phyloP scores from a whole-genome alignment of 2,329 filamentous ascomycete species.

The Sporothrix pseudoabietina region DNA sequence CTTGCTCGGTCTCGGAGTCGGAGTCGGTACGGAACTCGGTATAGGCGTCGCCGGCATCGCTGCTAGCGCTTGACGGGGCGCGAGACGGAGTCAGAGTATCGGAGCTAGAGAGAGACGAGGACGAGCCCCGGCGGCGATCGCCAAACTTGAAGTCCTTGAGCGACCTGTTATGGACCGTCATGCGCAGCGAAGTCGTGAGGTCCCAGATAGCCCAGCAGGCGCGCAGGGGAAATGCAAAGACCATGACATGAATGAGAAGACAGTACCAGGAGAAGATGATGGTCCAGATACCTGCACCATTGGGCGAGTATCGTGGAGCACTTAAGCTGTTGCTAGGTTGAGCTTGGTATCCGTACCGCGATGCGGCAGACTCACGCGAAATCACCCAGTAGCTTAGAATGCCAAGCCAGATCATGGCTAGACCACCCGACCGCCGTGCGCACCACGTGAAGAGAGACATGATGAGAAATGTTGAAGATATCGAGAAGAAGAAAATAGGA shows the following conservation, averaged over 20 bases:
- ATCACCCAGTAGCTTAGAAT: conserved; percentile 59
- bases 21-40: conserved; percentile 49
- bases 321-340: conserved; percentile 47
- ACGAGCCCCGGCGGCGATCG: conserved; percentile 54
- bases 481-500: not conserved
- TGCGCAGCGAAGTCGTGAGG: conserved; percentile 55
- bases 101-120: conserved; percentile 58
- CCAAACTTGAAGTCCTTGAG: conserved; percentile 52
- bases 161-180: conserved; percentile 49
- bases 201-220: conserved; percentile 64
- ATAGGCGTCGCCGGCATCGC: conserved; percentile 56
- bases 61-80: conserved; percentile 51
- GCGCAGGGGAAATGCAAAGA: conserved; percentile 64
- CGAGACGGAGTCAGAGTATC: conserved; percentile 56
- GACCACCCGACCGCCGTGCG: conserved; percentile 55
- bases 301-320: conserved; percentile 41
- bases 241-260: conserved; percentile 64
- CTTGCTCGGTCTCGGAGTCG: conserved; percentile 47
- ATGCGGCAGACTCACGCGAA: conserved; percentile 51
- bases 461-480: conserved; percentile 27
- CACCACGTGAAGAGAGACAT: conserved; percentile 61
- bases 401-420: conserved; percentile 56
- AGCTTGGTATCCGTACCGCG: conserved; percentile 50
- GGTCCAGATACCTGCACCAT: conserved; percentile 55
- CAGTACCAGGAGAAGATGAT: conserved; percentile 65